These are phyloP conservation scores for Phytophthora pseudosyringae DNA, from an alignment of 352 stramenopile genomes.

Conservation along the genomic window DNA sequence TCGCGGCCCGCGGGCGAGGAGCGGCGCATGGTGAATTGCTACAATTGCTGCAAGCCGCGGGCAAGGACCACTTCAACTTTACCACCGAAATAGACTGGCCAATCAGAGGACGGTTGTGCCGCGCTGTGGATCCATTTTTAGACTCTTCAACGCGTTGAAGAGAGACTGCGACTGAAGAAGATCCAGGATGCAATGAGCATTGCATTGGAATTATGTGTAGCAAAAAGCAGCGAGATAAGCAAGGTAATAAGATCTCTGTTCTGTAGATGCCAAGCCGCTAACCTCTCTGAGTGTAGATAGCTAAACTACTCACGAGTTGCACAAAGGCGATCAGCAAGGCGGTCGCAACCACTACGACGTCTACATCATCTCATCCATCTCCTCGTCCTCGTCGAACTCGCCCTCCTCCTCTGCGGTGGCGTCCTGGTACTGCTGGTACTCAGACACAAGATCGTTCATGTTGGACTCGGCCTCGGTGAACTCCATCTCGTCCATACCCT, in stretches of 20 bases:
- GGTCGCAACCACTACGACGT: slow-evolving; percentile 49
- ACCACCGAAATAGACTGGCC: slow-evolving; percentile 35
- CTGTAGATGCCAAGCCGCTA: slow-evolving; percentile 61
- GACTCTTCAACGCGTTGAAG: slow-evolving; percentile 4
- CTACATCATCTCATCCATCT: slow-evolving; percentile 95
- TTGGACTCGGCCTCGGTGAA: slow-evolving; percentile 99
- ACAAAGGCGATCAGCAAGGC: slow-evolving; percentile 48
- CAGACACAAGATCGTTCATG: slow-evolving; percentile 99
- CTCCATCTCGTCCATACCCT: slow-evolving; percentile 99
- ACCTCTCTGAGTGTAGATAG: slow-evolving; percentile 63
- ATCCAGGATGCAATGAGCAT: neutral
- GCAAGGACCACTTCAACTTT: slow-evolving; percentile 32
- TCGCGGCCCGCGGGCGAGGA: slow-evolving; percentile 4
- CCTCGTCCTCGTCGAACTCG: slow-evolving; percentile 96
- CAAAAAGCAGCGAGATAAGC: slow-evolving; percentile 43
- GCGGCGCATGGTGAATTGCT: slow-evolving; percentile 6
- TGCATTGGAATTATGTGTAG: slow-evolving; percentile 22
- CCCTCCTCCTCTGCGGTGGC: slow-evolving; percentile 98
- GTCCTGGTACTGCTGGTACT: slow-evolving; percentile 99
- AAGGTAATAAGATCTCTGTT: slow-evolving; percentile 72
- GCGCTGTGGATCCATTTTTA: slow-evolving; percentile 1
- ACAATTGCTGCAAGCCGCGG: neutral
- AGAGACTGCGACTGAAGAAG: slow-evolving; percentile 6
- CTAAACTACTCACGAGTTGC: slow-evolving; percentile 62
- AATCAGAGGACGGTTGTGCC: neutral